phyloP scores from a whole-genome alignment of 345 rosid species.

The Aegle marmelos region DNA sequence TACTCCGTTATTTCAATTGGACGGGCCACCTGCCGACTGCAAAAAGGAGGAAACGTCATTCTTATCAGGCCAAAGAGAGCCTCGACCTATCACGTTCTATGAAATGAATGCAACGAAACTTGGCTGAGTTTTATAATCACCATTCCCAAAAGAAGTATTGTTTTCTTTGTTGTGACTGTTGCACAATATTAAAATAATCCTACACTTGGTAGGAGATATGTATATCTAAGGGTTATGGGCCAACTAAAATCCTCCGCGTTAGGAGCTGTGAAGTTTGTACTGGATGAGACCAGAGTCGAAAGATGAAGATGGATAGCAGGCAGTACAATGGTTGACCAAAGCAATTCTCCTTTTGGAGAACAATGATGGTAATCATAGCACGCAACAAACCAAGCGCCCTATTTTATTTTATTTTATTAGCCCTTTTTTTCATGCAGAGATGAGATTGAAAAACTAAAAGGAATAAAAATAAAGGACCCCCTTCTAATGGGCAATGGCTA shows the following conservation, averaged over 20 bases:
- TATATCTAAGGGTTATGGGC: constrained; percentile 12
- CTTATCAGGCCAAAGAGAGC: background rate
- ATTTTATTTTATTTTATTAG: background rate
- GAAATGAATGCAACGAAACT: constrained; percentile 15
- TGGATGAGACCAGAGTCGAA: background rate
- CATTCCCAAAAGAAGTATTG: background rate
- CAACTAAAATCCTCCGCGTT: constrained; percentile 13
- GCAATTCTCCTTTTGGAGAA: constrained; percentile 10
- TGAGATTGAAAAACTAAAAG: constrained; percentile 2
- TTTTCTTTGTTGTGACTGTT: background rate
- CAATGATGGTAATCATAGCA: constrained; percentile 26
- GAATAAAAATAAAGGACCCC: background rate
- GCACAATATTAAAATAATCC: background rate
- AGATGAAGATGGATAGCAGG: constrained; percentile 9
- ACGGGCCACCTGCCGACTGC: background rate
- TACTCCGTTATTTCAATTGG: background rate
- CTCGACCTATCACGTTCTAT: constrained; percentile 16
- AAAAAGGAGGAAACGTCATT: background rate
- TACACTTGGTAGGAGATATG: constrained; percentile 10
- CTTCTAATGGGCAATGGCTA: no score
- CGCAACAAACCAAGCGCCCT: constrained; percentile 7
- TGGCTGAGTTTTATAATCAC: constrained; percentile 2
- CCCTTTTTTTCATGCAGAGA: constrained; percentile 18
- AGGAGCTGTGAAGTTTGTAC: background rate
- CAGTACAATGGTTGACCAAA: constrained; percentile 19